These are phyloP conservation scores for Pichia heedii DNA, from an alignment of 805 yeast species.

Conservation along the genomic window DNA sequence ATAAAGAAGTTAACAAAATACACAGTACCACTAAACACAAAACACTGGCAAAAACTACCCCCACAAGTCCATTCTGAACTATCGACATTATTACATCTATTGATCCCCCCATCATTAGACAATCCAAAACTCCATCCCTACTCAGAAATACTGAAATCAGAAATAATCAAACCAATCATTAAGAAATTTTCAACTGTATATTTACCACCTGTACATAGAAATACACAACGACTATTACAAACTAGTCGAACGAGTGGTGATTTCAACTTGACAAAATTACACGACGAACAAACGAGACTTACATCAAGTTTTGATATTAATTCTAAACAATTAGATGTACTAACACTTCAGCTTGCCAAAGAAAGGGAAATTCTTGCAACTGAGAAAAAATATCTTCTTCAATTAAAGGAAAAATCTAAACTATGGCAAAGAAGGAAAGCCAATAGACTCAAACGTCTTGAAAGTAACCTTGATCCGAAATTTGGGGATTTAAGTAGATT, in stretches of 20 bases:
- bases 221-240: neutral
- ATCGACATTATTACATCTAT: slow-evolving; percentile 4
- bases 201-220: slow-evolving; percentile 19
- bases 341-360: slow-evolving; percentile 15
- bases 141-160: slow-evolving; percentile 9
- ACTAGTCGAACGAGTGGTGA: slow-evolving; percentile 11
- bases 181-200: slow-evolving; percentile 15
- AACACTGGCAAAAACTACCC: slow-evolving; percentile 7
- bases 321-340: slow-evolving; percentile 19
- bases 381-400: slow-evolving; percentile 16
- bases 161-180: slow-evolving; percentile 17
- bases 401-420: slow-evolving; percentile 13
- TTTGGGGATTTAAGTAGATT: neutral
- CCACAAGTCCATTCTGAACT: slow-evolving; percentile 3
- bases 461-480: slow-evolving; percentile 3
- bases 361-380: slow-evolving; percentile 15
- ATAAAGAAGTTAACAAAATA: slow-evolving; percentile 2
- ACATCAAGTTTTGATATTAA: slow-evolving; percentile 21
- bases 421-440: slow-evolving; percentile 11
- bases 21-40: slow-evolving; percentile 5
- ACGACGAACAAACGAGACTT: slow-evolving; percentile 16
- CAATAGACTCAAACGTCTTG: slow-evolving; percentile 9
- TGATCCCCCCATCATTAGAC: slow-evolving; percentile 5
- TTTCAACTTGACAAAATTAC: slow-evolving; percentile 20
- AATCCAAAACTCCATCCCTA: neutral